Base-by-base conservation (phyloP, 345 rosid genomes). In the Luvunga scandens region DNA sequence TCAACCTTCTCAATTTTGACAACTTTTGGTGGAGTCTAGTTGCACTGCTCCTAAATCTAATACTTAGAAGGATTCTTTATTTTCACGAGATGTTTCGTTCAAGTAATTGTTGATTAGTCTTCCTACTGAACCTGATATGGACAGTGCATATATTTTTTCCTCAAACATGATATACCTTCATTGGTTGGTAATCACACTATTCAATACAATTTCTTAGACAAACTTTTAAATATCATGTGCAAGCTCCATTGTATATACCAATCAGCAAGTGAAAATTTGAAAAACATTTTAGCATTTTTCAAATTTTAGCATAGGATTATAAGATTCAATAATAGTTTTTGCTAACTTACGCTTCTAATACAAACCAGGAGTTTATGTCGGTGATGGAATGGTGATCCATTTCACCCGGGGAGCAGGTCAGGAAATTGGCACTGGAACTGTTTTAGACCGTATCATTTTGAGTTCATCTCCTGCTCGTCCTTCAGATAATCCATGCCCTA, bases 371-470 rank as follows among this genome's bases (percentile, higher is more conserved):
- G 8, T 53, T 27, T 92, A 87, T 45, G 24, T 83, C 24, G 97
- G 95, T 0, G 91, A 91, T 24, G 94, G 84, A 45, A 85, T 78
- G 76, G 98, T 92, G 72, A 87, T 92, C 28, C 97, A 92, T 80
- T 93, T 92, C 84, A 93, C 98, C 61, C 87, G 90, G 3, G 93
- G 87, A 63, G 89, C 81, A 59, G 95, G 95, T 16, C 87, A 82
- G 1, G 97, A 93, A 78, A 84, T 83, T n/a, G 90, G 93, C 82
- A 88, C 90, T 0, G 95, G 95, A 38, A 90, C 91, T 8, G 27
- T 88, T 59, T 36, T 94, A 22, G 98, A 94, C 86, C 86, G 83
- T 9, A 18, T 92, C 69, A 78, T 88, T 64, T 75, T 81, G 66
- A 92, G 93, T 72, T 86, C 86, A 6, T 74, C 89, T 33, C 85